A percentile compares a stretch with the other conserved stretches of the same genome.
Conservation (phyloP, 2,329 filamentous ascomycete species). For the Elsinoe batatas region DNA sequence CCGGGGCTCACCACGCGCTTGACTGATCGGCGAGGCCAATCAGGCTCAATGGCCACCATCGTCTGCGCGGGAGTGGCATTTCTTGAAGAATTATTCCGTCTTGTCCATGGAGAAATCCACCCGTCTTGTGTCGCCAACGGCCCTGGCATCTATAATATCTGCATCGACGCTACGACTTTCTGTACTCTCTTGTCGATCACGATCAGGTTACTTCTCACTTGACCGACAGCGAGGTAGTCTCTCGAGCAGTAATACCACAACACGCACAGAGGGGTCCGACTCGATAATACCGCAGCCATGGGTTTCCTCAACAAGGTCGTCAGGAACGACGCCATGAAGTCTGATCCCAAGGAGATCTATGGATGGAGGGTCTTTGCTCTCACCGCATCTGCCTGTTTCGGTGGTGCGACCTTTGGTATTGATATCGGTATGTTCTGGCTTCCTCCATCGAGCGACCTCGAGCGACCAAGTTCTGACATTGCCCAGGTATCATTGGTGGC, state of each 20-base stretch:
- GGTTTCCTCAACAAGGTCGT: slow-evolving; percentile 47
- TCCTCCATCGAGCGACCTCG: not conserved
- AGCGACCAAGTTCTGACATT: not conserved
- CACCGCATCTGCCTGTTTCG: slow-evolving; percentile 57
- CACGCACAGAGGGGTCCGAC: not conserved
- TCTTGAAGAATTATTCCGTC: slow-evolving; percentile 9
- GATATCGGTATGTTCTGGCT: slow-evolving; percentile 41
- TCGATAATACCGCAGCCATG: slow-evolving; percentile 15
- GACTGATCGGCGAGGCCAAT: slow-evolving; percentile 10
- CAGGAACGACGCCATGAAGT: slow-evolving; percentile 61
- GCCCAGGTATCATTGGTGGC: slow-evolving; percentile 49
- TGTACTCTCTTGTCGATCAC: not conserved
- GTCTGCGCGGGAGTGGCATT: slow-evolving; percentile 3
- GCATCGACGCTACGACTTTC: not conserved
- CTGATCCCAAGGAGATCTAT: slow-evolving; percentile 58
- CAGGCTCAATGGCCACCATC: not conserved
- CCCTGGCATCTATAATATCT: slow-evolving; percentile 5
- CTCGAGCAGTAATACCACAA: not conserved
- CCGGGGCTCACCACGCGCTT: not conserved
- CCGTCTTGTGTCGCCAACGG: slow-evolving; percentile 6
- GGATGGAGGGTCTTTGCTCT: slow-evolving; percentile 58
- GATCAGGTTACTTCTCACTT: not conserved
- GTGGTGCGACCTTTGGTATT: slow-evolving; percentile 58
- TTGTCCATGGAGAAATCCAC: slow-evolving; percentile 11
- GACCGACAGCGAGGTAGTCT: not conserved